Evolutionary conservation across 441 rosid species (phyloP).

Genomic region (Adansonia gregorii): DNA sequence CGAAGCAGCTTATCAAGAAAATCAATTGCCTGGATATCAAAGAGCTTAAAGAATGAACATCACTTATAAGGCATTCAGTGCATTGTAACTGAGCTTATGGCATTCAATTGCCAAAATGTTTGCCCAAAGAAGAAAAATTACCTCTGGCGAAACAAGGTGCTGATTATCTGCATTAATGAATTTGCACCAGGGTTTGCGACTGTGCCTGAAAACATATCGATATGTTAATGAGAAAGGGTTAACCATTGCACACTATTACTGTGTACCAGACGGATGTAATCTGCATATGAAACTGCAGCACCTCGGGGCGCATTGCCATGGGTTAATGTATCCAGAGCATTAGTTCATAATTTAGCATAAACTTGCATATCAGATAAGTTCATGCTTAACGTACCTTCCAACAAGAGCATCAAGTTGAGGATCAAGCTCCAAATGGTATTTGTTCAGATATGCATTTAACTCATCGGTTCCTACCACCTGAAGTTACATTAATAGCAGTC

Average conservation of each 20-base stretch:
- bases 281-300: background rate
- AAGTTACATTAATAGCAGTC: slow-evolving; percentile 28
- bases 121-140: slow-evolving; percentile 27
- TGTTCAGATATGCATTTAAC: slow-evolving; percentile 78
- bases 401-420: slow-evolving; percentile 94
- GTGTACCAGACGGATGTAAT: background rate
- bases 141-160: slow-evolving; percentile 89
- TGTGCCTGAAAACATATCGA: slow-evolving; percentile 59
- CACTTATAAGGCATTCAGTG: background rate
- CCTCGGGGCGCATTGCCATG: background rate
- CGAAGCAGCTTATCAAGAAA: slow-evolving; percentile 83
- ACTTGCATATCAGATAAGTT: background rate
- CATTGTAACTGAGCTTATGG: slow-evolving; percentile 6
- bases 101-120: slow-evolving; percentile 4
- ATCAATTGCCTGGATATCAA: slow-evolving; percentile 67
- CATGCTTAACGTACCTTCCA: slow-evolving; percentile 61
- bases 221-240: background rate
- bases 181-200: slow-evolving; percentile 90
- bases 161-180: slow-evolving; percentile 87
- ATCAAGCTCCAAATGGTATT: slow-evolving; percentile 88
- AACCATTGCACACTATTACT: background rate
- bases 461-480: slow-evolving; percentile 97
- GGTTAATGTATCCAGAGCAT: background rate
- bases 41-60: slow-evolving; percentile 17
- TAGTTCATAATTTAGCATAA: background rate